A percentile compares a stretch with the other conserved stretches of the same genome.
phyloP scores from a whole-genome alignment of 169 alveolate genomes.

The Plasmodium sp. region DNA sequence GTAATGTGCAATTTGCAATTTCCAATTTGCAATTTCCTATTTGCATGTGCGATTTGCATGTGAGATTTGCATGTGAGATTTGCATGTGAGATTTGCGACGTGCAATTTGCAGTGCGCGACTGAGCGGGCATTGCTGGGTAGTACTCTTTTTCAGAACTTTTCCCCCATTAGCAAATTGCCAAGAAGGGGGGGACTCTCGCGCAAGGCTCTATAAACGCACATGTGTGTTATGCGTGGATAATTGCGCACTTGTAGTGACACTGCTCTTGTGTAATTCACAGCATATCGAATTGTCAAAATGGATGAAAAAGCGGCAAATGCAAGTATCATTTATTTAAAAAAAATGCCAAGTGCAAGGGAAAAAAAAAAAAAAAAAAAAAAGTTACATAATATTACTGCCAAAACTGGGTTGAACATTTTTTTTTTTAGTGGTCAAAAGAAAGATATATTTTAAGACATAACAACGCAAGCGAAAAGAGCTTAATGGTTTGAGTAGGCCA shows the following conservation, averaged over 20 bases:
- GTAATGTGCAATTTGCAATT: neutral
- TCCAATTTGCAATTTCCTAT: neutral
- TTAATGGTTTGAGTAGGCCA: neutral
- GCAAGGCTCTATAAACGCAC: neutral
- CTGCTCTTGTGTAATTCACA: neutral
- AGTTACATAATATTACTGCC: neutral
- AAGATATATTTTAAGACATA: neutral
- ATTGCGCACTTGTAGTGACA: neutral
- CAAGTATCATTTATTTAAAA: too few relatives aligned
- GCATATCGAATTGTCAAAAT: neutral
- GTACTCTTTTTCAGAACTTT: neutral
- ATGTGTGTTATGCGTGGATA: neutral
- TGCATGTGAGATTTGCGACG: neutral
- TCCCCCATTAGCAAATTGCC: neutral
- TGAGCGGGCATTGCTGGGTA: neutral
- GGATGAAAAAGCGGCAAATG: neutral
- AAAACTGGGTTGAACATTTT: neutral
- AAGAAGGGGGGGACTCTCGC: neutral
- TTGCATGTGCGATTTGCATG: neutral
- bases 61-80: neutral
- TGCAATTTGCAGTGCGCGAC: neutral
- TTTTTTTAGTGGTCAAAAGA: neutral
- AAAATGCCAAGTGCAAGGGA: neutral
- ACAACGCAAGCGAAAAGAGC: neutral
- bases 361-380: neutral